phyloP scores from a whole-genome alignment of 371 early-diverging fungal genomes.

The Syncephalastrum contaminatum region DNA sequence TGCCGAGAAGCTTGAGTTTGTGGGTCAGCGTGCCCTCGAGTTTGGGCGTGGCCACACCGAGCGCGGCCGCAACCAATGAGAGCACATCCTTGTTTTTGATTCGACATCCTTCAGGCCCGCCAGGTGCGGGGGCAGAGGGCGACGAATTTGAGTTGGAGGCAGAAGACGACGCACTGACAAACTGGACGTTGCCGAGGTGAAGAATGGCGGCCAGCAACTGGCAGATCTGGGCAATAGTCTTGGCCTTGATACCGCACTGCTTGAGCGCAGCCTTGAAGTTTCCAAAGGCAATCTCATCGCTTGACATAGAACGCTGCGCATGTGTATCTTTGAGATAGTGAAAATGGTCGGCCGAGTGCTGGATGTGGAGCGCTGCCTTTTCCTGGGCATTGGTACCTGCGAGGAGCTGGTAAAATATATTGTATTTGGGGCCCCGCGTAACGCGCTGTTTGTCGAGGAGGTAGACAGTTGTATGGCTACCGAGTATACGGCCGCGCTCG shows the following conservation, averaged over 20 bases:
- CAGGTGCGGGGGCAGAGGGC: slow-evolving; percentile 21
- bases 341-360: slow-evolving; percentile 48
- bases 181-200: slow-evolving; percentile 74
- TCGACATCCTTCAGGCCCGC: slow-evolving; percentile 39
- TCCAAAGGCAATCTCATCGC: slow-evolving; percentile 35
- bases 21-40: slow-evolving; percentile 68
- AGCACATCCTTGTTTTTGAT: slow-evolving; percentile 70
- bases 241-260: slow-evolving; percentile 71
- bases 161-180: slow-evolving; percentile 48
- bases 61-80: slow-evolving; percentile 72
- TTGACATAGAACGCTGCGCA: slow-evolving; percentile 14
- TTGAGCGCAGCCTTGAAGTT: slow-evolving; percentile 70
- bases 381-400: slow-evolving; percentile 60
- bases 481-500: slow-evolving; percentile 73
- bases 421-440: slow-evolving; percentile 59
- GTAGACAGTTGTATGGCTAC: slow-evolving; percentile 76
- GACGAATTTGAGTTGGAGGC: slow-evolving; percentile 1
- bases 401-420: slow-evolving; percentile 82
- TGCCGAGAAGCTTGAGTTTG: slow-evolving; percentile 57
- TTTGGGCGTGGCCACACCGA: slow-evolving; percentile 65
- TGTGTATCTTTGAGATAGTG: slow-evolving; percentile 46
- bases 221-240: slow-evolving; percentile 67
- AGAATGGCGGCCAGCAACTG: slow-evolving; percentile 75
- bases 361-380: slow-evolving; percentile 58
- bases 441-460: slow-evolving; percentile 79